Base-by-base conservation (phyloP, 2,329 filamentous ascomycete genomes). In the Didymella keratinophila region DNA sequence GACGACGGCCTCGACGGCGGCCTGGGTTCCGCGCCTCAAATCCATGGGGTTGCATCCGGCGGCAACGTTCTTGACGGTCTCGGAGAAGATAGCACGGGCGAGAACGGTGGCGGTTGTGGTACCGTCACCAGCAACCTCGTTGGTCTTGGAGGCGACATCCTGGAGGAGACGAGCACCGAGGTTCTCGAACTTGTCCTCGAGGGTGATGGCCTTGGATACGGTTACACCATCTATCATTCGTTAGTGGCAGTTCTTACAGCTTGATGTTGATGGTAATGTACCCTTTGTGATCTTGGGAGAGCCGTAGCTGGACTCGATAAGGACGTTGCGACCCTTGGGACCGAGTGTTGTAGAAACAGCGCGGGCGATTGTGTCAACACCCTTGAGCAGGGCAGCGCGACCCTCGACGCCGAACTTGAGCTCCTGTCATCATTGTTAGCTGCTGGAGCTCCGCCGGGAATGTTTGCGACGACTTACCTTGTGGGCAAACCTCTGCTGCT, bases 21-120 rank as follows among this genome's bases (percentile, higher is more conserved):
- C 91, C 85, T 99, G 95, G 75, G 95, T 98, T 80, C 95, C 95
- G 73, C 95, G 90, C 80, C 95, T 90, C 75, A 99, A 87, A 77
- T 99, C 95, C 95, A 99, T 98, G 69, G 95, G 95, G 85, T 99
- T 99, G 90, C 95, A 99, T 76, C 95, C 95, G 65, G 95, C 95
- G 68, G 95, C 95, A 67, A 99, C 95, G 80, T 99, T 99, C 90
- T 99, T 99, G 79, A 98, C 95, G 54, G 94, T 98, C 87, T 99
- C 95, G 80, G 95, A 96, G 87, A 99, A 99, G 83, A 99, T 99
- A 79, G 93, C 91, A 72, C 93, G 92, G 71, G 93, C 95, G 69
- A 99, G 92, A 69, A 98, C 95, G 65, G 95, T 99, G 67, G 95
- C 95, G 67, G 93, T 97, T 67, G 95, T 99, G 73, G 95, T 99